Percentiles rank a stretch among this genome's conserved stretches.
Evolutionary conservation across 2,329 filamentous ascomycete species (phyloP).

Genomic region (Ceratocystis huliohia): DNA sequence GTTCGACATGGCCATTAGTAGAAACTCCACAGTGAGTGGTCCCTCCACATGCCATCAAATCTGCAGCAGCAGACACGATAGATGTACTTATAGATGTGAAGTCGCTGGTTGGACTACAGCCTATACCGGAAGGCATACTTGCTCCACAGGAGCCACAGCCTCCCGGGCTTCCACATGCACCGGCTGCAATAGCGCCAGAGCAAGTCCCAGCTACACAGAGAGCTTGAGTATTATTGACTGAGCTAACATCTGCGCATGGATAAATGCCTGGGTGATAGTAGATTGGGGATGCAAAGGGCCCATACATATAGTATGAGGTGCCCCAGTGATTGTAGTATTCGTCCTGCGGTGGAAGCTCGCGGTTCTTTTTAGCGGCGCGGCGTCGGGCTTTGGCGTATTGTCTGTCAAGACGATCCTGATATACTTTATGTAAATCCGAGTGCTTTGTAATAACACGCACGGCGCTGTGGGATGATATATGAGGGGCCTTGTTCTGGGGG

Average conservation of each 20-base stretch:
- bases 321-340: slow-evolving; percentile 45
- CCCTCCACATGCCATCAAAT: too few species aligned
- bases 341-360: slow-evolving; percentile 35
- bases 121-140: slow-evolving; percentile 22
- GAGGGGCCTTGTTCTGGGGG: slow-evolving; percentile 46
- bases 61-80: too few species aligned
- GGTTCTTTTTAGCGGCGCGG: slow-evolving; percentile 39
- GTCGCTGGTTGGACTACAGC: slow-evolving; percentile 15
- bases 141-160: slow-evolving; percentile 26
- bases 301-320: slow-evolving; percentile 38
- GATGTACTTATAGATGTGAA: not conserved
- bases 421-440: slow-evolving; percentile 19
- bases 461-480: slow-evolving; percentile 63
- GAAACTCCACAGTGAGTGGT: too few species aligned
- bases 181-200: slow-evolving; percentile 33
- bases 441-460: slow-evolving; percentile 30
- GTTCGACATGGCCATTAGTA: too few species aligned
- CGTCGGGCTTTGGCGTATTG: slow-evolving; percentile 44
- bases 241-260: slow-evolving; percentile 33
- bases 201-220: slow-evolving; percentile 37
- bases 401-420: slow-evolving; percentile 33
- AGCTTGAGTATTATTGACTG: slow-evolving; percentile 22
- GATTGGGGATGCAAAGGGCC: slow-evolving; percentile 34
- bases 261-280: slow-evolving; percentile 37
- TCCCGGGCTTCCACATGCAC: slow-evolving; percentile 34